These are phyloP conservation scores for Epichloe sp. DNA, from an alignment of 2,329 filamentous ascomycete genomes.

Conservation along the genomic window DNA sequence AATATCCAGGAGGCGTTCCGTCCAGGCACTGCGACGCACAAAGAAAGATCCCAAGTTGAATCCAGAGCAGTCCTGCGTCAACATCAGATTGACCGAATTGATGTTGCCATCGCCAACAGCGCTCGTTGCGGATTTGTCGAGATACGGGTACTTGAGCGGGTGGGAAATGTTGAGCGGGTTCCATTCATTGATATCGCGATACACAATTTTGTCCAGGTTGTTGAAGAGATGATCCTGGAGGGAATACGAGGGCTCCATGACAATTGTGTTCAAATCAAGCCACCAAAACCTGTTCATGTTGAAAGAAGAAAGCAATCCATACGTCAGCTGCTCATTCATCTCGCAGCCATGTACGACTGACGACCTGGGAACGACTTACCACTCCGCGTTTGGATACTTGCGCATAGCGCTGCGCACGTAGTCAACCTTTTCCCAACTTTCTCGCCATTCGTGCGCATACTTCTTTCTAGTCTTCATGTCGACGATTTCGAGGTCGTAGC, in stretches of 20 bases:
- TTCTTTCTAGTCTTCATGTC: slow-evolving; percentile 99
- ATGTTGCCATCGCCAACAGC: slow-evolving; percentile 62
- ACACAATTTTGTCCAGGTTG: slow-evolving; percentile 57
- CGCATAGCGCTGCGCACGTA: slow-evolving; percentile 76
- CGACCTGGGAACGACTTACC: slow-evolving; percentile 41
- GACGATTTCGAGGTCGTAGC: slow-evolving; percentile 89
- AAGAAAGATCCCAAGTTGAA: slow-evolving; percentile 98
- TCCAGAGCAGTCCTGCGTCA: slow-evolving; percentile 87
- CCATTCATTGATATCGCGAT: slow-evolving; percentile 92
- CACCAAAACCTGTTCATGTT: slow-evolving; percentile 85
- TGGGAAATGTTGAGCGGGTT: slow-evolving; percentile 92
- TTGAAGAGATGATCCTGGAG: slow-evolving; percentile 86
- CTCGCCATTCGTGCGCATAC: slow-evolving; percentile 97
- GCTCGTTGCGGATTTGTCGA: slow-evolving; percentile 63
- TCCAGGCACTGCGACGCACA: slow-evolving; percentile 72
- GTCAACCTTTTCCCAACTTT: slow-evolving; percentile 99
- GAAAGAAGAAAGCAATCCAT: not conserved
- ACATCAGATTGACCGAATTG: slow-evolving; percentile 71
- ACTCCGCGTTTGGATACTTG: slow-evolving; percentile 93
- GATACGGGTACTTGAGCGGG: slow-evolving; percentile 58
- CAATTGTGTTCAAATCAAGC: slow-evolving; percentile 92
- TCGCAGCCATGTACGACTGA: too few species aligned
- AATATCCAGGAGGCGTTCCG: slow-evolving; percentile 79
- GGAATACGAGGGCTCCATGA: slow-evolving; percentile 92
- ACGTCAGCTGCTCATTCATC: too few species aligned